phyloP scores from a whole-genome alignment of 371 early-diverging fungal species.

The Umbelopsis sp. region DNA sequence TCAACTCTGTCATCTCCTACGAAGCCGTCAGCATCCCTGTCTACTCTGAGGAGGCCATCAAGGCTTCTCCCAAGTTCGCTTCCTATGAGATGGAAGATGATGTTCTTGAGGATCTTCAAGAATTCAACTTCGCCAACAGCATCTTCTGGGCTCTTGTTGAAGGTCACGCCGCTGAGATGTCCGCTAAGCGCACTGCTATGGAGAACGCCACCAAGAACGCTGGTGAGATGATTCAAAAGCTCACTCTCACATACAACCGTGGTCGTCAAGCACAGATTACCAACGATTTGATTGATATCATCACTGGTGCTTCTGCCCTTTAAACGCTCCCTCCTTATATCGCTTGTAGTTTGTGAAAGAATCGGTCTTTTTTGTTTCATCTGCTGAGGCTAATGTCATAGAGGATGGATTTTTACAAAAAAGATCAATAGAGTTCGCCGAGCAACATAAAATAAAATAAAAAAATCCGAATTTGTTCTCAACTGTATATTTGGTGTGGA shows the following conservation, averaged over 20 bases:
- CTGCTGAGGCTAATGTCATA: background rate
- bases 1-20: conserved; percentile 93
- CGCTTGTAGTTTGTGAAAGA: conserved; percentile 19
- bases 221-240: conserved; percentile 78
- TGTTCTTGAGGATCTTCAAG: conserved; percentile 86
- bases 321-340: conserved; percentile 41
- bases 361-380: conserved; percentile 5
- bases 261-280: conserved; percentile 97
- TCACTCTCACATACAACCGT: conserved; percentile 90
- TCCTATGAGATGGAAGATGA: conserved; percentile 93
- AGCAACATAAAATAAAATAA: conserved; percentile 18
- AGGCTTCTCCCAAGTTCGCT: conserved; percentile 84
- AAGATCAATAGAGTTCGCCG: conserved; percentile 17
- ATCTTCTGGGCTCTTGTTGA: conserved; percentile 96
- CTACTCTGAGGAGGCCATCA: conserved; percentile 73
- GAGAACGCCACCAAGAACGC: conserved; percentile 99
- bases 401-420: conserved; percentile 1
- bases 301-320: conserved; percentile 92
- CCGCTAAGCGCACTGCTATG: conserved; percentile 98
- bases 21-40: conserved; percentile 75
- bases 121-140: conserved; percentile 93
- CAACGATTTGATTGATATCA: conserved; percentile 95
- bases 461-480: conserved; percentile 15
- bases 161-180: conserved; percentile 97
- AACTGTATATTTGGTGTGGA: background rate